Conservation (phyloP, 148 eudicot genomes). For the Vaccinium darrowii region DNA sequence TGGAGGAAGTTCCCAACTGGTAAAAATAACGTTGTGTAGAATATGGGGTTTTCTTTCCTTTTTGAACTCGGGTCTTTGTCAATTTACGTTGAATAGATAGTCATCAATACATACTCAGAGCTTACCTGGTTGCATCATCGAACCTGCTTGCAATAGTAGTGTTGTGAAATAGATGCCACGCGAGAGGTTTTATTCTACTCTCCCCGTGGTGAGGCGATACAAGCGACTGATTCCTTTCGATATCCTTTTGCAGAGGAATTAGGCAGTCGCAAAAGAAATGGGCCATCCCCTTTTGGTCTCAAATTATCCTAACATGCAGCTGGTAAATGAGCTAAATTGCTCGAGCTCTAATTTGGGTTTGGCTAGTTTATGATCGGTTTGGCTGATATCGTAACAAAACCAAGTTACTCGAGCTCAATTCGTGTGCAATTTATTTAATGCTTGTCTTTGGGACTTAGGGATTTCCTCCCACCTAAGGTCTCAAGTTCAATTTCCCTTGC, state of each 20-base stretch:
- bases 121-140: background rate
- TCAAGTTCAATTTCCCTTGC: too few species aligned
- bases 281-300: too few species aligned
- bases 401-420: background rate
- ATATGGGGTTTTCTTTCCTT: background rate
- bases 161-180: background rate
- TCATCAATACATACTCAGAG: too few species aligned
- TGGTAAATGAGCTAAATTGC: background rate
- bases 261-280: too few species aligned
- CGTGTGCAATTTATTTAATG: background rate
- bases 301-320: too few species aligned
- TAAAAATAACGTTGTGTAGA: background rate
- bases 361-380: background rate
- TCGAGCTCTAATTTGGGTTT: background rate
- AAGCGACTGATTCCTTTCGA: too few species aligned
- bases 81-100: background rate
- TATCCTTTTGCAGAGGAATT: too few species aligned
- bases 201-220: too few species aligned
- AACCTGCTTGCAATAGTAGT: background rate
- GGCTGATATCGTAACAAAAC: too few species aligned
- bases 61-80: background rate
- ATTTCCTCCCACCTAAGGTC: too few species aligned
- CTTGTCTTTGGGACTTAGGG: background rate
- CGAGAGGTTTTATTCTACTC: background rate
- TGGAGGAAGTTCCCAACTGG: background rate